Base-by-base conservation (phyloP, 2,329 filamentous ascomycete species). In the Drechslerella coelobrocha region DNA sequence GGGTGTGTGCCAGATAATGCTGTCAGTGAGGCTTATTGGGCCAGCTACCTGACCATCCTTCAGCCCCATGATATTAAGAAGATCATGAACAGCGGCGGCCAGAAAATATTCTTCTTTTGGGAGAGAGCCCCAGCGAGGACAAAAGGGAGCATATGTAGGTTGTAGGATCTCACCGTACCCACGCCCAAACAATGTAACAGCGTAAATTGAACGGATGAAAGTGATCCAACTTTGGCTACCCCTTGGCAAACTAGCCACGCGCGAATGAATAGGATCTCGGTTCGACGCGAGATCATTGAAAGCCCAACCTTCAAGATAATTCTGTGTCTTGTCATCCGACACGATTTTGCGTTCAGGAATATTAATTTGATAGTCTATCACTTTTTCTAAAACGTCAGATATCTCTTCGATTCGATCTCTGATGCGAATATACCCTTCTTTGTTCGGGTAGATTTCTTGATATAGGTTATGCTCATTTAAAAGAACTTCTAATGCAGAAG, bases 71-170 rank as follows among this genome's bases (percentile, higher is more conserved):
- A 79, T 76, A 1, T 74, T 61, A n/a, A 72, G 57, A 1, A 79
- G 51, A 41, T 78, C 75, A 1, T 68, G 50, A 3, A 74, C 72
- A n/a, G 72, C 60, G 1, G 73, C 76, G 0, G 76, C 77, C 1
- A 79, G 74, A 52, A 78, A 78, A 37, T 75, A 77, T 39, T 72
- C 74, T 6, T 61, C 71, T 7, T 27, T 73, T 6, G 78, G 78
- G 0, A 79, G 17, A 9, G 19, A 68, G 2, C 56, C 72, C 77
- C 77, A 78, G 4, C 57, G 31, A 6, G 60, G 43, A 48, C 77
- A 78, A 7, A 52, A 27, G 24, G 29, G 27, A 19, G 24, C 19
- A 74, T 76, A 47, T 61, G 63, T 61, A 23, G 78, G 66, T 24
- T 73, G 53, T 21, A 76, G 73, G 2, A 76, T 73, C 17, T 76